phyloP scores from a whole-genome alignment of 2,329 filamentous ascomycete genomes.

The Aspergillus clavatus region DNA sequence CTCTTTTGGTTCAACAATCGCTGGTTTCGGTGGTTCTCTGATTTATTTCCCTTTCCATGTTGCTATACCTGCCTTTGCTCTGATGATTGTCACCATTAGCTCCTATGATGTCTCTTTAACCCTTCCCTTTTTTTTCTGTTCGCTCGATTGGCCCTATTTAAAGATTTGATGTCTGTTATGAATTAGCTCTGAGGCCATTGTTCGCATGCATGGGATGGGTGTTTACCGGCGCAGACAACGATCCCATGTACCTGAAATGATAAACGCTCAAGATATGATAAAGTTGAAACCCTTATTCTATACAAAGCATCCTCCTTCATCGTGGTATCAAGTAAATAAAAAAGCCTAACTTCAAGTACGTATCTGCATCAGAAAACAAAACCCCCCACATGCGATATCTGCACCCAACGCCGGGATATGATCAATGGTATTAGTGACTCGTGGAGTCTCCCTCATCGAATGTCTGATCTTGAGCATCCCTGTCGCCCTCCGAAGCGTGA shows the following conservation, averaged over 20 bases:
- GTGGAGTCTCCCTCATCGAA: slow-evolving; percentile 13
- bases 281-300: neutral
- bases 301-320: neutral
- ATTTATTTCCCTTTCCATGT: slow-evolving; percentile 18
- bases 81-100: slow-evolving; percentile 12
- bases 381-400: neutral
- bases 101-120: slow-evolving; percentile 3
- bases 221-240: slow-evolving; percentile 33
- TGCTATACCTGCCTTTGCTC: slow-evolving; percentile 14
- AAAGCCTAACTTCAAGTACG: neutral
- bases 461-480: slow-evolving; percentile 19
- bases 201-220: slow-evolving; percentile 38
- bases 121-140: slow-evolving; percentile 7
- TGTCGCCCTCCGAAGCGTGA: slow-evolving; percentile 14
- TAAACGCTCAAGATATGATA: slow-evolving; percentile 7
- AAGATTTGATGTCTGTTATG: slow-evolving; percentile 27
- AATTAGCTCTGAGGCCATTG: slow-evolving; percentile 25
- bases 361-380: neutral
- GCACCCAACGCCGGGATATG: neutral
- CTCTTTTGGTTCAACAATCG: slow-evolving; percentile 12
- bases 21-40: slow-evolving; percentile 22
- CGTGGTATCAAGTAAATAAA: slow-evolving; percentile 3
- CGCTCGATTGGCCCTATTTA: slow-evolving; percentile 11
- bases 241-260: slow-evolving; percentile 18
- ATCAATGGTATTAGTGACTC: slow-evolving; percentile 4